These are phyloP conservation scores for Wallacemonas sp. DNA, from an alignment of 208 protist species.

Conservation along the genomic window DNA sequence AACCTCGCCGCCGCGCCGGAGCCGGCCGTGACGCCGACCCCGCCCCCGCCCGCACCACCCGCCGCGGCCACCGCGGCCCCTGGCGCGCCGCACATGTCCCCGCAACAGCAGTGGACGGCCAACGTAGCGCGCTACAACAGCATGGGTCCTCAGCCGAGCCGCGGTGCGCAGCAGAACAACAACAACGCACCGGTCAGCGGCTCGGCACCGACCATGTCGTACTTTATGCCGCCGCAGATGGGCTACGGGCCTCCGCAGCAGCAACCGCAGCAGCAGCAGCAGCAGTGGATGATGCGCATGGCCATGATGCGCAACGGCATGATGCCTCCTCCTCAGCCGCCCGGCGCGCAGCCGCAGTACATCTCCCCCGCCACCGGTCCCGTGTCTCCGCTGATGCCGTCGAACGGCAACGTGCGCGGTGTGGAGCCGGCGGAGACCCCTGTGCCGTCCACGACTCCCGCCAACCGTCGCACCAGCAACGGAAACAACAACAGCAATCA, in stretches of 20 bases:
- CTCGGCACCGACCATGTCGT: not conserved
- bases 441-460: not conserved
- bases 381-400: too few relatives aligned
- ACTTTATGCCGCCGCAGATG: conserved; percentile 16
- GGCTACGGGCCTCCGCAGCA: conserved; percentile 13
- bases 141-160: not conserved
- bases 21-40: too few relatives aligned
- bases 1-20: not conserved
- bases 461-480: conserved; percentile 1
- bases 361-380: too few relatives aligned
- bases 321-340: not conserved
- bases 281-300: conserved; percentile 16
- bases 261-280: conserved; percentile 18
- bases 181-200: too few relatives aligned
- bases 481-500: not conserved
- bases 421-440: not conserved
- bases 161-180: not conserved
- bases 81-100: not conserved
- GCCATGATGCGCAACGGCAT: conserved; percentile 14
- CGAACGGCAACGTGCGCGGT: not conserved
- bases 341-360: not conserved
- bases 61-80: too few relatives aligned
- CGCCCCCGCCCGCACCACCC: not conserved
- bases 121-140: not conserved
- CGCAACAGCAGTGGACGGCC: not conserved